Base-by-base conservation (phyloP, 139 green algal genomes). In the Tetratostichococcus sp. region DNA sequence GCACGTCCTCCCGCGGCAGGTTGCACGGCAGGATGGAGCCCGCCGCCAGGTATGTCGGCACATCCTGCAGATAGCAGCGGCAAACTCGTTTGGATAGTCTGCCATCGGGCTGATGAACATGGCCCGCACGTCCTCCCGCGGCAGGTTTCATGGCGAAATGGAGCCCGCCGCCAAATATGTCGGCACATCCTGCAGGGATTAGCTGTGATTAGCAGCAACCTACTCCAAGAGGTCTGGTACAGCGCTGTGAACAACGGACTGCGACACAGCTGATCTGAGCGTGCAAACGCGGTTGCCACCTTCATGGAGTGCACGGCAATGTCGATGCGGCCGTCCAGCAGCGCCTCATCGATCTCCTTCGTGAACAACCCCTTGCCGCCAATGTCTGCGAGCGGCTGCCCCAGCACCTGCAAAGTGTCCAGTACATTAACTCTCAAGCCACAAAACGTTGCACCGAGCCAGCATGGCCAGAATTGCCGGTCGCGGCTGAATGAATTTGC, bases 241-340 rank as follows among this genome's bases (percentile, higher is more conserved):
- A n/a, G n/a, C n/a, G n/a, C n/a, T n/a, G n/a, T n/a, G n/a, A n/a
- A n/a, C n/a, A n/a, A n/a, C n/a, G n/a, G n/a, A n/a, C n/a, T n/a
- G n/a, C n/a, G n/a, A n/a, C n/a, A n/a, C n/a, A n/a, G n/a, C n/a
- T n/a, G n/a, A n/a, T n/a, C n/a, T 62, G 14, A 26, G 19, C 11
- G 17, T 62, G 2, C 11, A 4, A 2, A 8, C 50, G 17, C 11
- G 50, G 50, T 0, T 2, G 78, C 6, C 30, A 94, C 92, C 91
- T 99, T 99, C 96, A 99, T 99, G 59, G 95, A 99, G 86, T 99
- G 96, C 62, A 99, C 96, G 4, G 94, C 95, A 69, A 99, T 99
- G 86, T 99, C 96, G 30, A 99, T 92, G 71, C 90, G 87, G 30
- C 91, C 91, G 59, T 92, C 88, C 25, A 99, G 85, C 69, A 99